Base-by-base conservation (phyloP, 768 basidiomycete genomes). In the Mycena amicta region DNA sequence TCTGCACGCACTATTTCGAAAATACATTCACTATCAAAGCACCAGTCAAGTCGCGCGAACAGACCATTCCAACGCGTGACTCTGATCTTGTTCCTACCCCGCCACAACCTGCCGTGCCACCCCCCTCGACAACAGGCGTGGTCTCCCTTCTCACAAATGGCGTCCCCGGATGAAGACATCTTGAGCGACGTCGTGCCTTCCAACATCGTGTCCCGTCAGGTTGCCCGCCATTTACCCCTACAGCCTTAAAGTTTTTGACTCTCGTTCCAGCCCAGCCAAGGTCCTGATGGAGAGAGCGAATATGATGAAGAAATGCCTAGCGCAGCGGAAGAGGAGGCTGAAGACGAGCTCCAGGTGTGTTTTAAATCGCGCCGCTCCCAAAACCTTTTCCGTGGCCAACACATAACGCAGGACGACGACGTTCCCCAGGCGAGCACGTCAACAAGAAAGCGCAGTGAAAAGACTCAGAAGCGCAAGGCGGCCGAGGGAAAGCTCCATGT, bases 171-270 rank as follows among this genome's bases (percentile, higher is more conserved):
- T 12, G 93, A 94, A 53, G 94, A 95, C 71, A 88, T 93, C 50
- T 81, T 97, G 60, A 92, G 90, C 67, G 94, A 96, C 71, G 84
- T 95, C 56, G 87, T 96, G 6, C 94, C 94, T 2, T 90, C 88
- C 71, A 92, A 93, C 70, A 93, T 95, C 62, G 88, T 95, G 46
- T 95, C 93, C 55, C 85, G 94, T 67, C 90, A 92, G 78, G 93
- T 89, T 67, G 18, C 16, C 23, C 43, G 15, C 28, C n/a, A n/a
- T 70, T 28, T 29, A 16, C 45, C 4, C 29, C 3, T n/a, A 8
- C 20, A 27, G 11, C 37, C 26, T 13, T 11, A n/a, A 52, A 55
- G 55, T 53, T n/a, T 37, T 57, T 37, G 41, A 55, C 58, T 55
- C 46, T 61, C 50, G 39, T 50, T 53, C 45, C 57, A 78, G 80